Base-by-base conservation (phyloP, 306 rosid species). In the Carpinus viminea region DNA sequence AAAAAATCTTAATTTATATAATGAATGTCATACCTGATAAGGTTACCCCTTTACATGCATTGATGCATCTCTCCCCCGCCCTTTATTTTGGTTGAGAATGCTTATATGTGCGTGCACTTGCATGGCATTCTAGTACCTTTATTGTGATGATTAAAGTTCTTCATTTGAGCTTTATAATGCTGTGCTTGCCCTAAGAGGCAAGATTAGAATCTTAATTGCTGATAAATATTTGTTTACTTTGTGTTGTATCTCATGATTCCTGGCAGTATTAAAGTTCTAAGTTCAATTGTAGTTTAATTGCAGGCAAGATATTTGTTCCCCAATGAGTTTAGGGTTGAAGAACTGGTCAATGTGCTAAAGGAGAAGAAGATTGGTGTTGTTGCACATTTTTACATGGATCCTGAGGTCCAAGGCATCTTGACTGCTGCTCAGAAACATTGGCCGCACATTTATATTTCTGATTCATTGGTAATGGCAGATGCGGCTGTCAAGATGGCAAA, bases 301-400 rank as follows among this genome's bases (percentile, higher is more conserved):
- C 93, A 95, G 99, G 99, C 96, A 17, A 95, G 85, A 77, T 95
- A 87, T 83, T 80, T 95, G 77, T 85, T 82, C 60, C 99, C 99
- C 0, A 60, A 93, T 76, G 91, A 86, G 78, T 54, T 38, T 12
- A 89, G 81, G 60, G 95, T 93, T 75, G 62, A 79, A 76, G 96
- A 91, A 65, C 94, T 95, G 70, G 90, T 91, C 48, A 73, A 77
- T 54, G 87, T 87, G 86, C 82, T 95, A 21, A 89, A 79, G 85
- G 97, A 91, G 85, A 95, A 95, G 88, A 91, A 86, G 79, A 95
- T 95, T 76, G 99, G 99, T 53, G 81, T 95, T 70, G 99, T 90
- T 86, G 99, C 99, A 46, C 98, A 95, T 79, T 95, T 95, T 82
- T 95, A 93, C 91, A 95, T 95, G 99, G 99, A 95, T 83, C 99